Percentiles rank a stretch among this genome's conserved stretches.
Evolutionary conservation across 495 filamentous ascomycete genomes (phyloP).

Genomic region (Tuber borchii): DNA sequence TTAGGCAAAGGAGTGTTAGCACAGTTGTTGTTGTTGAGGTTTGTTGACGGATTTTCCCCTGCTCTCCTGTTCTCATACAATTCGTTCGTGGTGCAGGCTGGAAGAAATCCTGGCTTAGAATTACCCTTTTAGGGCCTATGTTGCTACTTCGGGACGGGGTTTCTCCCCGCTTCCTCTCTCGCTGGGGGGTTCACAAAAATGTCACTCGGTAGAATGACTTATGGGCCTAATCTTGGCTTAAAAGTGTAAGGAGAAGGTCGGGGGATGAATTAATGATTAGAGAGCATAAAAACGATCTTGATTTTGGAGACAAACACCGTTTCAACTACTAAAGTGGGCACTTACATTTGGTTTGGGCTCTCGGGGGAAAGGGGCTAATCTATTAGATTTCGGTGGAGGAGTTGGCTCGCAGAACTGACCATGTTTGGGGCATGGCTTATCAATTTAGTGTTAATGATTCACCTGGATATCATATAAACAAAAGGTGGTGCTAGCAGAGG

Average conservation of each 20-base stretch:
- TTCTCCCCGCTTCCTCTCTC: background rate
- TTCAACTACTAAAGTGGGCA: background rate
- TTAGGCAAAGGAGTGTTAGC: background rate
- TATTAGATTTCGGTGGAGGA: background rate
- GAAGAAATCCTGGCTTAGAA: background rate
- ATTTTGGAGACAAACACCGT: background rate
- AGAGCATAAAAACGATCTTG: background rate
- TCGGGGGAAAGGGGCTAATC: background rate
- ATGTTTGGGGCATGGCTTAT: background rate
- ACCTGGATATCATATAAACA: conserved; percentile 2
- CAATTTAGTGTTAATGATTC: background rate
- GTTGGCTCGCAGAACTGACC: background rate
- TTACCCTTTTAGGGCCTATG: background rate
- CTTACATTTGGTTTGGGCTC: background rate
- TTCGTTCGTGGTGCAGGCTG: background rate
- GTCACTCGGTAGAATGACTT: background rate
- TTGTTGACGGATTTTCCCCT: background rate
- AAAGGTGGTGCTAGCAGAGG: conserved; percentile 10
- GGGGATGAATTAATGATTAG: background rate
- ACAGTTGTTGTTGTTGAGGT: background rate
- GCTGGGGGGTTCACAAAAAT: background rate
- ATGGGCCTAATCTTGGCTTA: background rate
- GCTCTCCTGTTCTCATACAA: background rate
- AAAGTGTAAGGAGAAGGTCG: background rate
- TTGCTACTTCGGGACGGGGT: background rate